These are phyloP conservation scores for Dactylellina leptospora DNA, from an alignment of 2,329 filamentous ascomycete genomes.

Conservation along the genomic window DNA sequence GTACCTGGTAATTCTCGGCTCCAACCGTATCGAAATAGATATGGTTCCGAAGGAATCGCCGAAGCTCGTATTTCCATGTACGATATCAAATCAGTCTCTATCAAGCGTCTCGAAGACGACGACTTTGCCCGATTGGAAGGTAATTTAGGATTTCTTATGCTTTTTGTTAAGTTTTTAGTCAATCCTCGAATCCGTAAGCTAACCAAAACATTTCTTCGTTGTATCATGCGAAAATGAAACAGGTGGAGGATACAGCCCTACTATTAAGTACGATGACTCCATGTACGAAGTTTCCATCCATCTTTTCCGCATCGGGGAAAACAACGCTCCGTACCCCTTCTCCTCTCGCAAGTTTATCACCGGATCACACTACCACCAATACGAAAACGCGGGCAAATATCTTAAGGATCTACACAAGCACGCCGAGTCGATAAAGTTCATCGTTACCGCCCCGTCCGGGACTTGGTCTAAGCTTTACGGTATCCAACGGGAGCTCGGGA, in stretches of 20 bases:
- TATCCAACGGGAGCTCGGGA: constrained; percentile 19
- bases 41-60: constrained; percentile 11
- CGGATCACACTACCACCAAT: constrained; percentile 8
- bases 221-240: neutral
- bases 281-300: constrained; percentile 41
- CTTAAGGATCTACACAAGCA: constrained; percentile 37
- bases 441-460: constrained; percentile 10
- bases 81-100: constrained; percentile 24
- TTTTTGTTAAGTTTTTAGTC: too few relatives aligned
- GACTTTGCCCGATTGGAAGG: constrained; percentile 19
- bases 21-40: constrained; percentile 10
- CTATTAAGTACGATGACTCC: constrained; percentile 7
- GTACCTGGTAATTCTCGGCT: neutral
- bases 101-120: constrained; percentile 8
- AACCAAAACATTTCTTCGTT: neutral
- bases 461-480: constrained; percentile 16
- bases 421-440: constrained; percentile 34
- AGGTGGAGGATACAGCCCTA: constrained; percentile 18
- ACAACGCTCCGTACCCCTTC: neutral
- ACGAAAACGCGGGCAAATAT: neutral
- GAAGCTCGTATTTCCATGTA: constrained; percentile 16
- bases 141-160: neutral
- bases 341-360: constrained; percentile 16
- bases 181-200: neutral
- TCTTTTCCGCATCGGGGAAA: constrained; percentile 2